Percentiles rank a stretch among this genome's conserved stretches.
Conservation (phyloP, 176 grass and related monocot genomes). For the Carex myosuroides region DNA sequence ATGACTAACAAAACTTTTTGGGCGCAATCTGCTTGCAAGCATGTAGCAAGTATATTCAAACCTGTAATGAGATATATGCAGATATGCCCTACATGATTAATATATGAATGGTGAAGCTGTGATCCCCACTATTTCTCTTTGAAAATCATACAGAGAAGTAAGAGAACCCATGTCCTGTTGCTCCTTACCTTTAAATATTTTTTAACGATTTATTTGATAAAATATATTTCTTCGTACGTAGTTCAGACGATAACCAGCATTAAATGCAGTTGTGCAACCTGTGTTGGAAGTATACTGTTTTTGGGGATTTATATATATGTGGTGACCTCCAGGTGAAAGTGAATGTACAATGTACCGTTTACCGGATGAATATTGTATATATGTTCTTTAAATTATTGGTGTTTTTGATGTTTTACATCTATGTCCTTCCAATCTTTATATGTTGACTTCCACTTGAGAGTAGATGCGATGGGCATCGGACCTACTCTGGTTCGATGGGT, state of each 20-base stretch:
- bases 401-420: not conserved
- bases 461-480: too few species aligned
- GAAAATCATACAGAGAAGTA: conserved; percentile 4
- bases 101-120: not conserved
- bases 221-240: not conserved
- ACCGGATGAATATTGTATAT: not conserved
- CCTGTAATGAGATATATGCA: not conserved
- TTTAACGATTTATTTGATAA: not conserved
- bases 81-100: conserved; percentile 4
- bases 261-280: conserved; percentile 9
- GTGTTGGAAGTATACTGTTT: not conserved
- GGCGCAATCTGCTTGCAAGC: not conserved
- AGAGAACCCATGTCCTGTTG: conserved; percentile 11
- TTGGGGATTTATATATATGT: not conserved
- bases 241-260: too few species aligned
- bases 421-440: not conserved
- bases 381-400: not conserved
- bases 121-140: conserved; percentile 9
- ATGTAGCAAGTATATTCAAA: not conserved
- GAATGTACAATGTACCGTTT: not conserved
- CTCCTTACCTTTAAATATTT: not conserved
- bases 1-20: not conserved
- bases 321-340: not conserved
- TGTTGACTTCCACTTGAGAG: too few species aligned
- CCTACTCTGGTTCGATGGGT: too few species aligned